These are phyloP conservation scores for Scheffersomyces quercinus DNA, from an alignment of 1,139 yeast species.

Conservation along the genomic window DNA sequence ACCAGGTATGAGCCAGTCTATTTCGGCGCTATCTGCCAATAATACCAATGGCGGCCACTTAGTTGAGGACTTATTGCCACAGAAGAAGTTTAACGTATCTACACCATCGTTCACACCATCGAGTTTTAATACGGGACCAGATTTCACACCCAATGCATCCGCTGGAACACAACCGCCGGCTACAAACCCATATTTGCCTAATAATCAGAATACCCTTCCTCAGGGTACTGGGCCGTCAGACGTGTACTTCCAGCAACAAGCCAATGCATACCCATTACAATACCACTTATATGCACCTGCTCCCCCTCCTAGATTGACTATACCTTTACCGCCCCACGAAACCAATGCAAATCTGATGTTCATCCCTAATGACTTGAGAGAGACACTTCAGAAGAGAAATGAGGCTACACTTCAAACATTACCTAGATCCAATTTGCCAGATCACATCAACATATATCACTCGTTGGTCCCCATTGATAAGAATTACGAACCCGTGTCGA, in stretches of 20 bases:
- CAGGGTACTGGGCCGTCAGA: slow-evolving; percentile 14
- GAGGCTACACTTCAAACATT: slow-evolving; percentile 78
- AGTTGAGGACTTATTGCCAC: slow-evolving; percentile 6
- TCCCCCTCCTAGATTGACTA: slow-evolving; percentile 71
- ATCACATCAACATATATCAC: slow-evolving; percentile 78
- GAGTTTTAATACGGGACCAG: slow-evolving; percentile 6
- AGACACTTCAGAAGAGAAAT: slow-evolving; percentile 67
- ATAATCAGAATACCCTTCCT: slow-evolving; percentile 2
- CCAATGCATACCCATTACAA: slow-evolving; percentile 61
- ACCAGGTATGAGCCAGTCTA: not conserved
- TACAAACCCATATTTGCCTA: slow-evolving; percentile 21
- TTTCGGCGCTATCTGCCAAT: not conserved
- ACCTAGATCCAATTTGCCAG: slow-evolving; percentile 64
- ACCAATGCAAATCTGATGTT: slow-evolving; percentile 69
- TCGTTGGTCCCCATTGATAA: slow-evolving; percentile 83
- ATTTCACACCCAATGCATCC: slow-evolving; percentile 6
- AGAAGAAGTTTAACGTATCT: slow-evolving; percentile 33
- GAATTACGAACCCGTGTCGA: slow-evolving; percentile 51
- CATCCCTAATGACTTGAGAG: slow-evolving; percentile 72
- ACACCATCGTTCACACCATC: slow-evolving; percentile 39
- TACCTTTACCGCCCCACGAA: slow-evolving; percentile 67
- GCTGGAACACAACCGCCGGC: slow-evolving; percentile 8
- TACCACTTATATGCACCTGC: slow-evolving; percentile 90
- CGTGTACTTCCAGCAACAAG: slow-evolving; percentile 20
- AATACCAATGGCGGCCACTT: slow-evolving; percentile 1